Evolutionary conservation across 495 filamentous ascomycete genomes (phyloP).

Genomic region (Lentithecium fluviatile): DNA sequence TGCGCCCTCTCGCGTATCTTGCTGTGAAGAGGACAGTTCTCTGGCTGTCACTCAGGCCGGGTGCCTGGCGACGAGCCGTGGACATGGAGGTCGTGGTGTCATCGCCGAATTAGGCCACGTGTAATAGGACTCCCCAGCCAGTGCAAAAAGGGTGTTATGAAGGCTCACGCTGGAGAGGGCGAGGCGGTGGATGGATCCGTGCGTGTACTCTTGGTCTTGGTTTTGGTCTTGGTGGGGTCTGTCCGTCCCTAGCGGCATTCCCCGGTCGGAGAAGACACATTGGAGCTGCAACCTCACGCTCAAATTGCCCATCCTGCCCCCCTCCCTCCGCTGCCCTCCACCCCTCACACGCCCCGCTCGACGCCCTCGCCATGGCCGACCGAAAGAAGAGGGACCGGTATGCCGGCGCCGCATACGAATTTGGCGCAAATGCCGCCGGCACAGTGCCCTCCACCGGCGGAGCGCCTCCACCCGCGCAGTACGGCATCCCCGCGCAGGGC

Average conservation of each 20-base stretch:
- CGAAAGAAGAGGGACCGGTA: slow-evolving; percentile 84
- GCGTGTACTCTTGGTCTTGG: too few species aligned
- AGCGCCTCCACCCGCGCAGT: slow-evolving; percentile 40
- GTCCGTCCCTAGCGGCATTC: slow-evolving; percentile 9
- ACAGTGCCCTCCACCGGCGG: slow-evolving; percentile 3
- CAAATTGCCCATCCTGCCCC: slow-evolving; percentile 4
- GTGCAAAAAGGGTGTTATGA: too few species aligned
- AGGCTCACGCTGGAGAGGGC: neutral
- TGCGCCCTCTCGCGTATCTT: neutral
- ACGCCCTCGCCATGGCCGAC: slow-evolving; percentile 25
- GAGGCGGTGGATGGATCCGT: neutral
- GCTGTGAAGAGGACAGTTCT: neutral
- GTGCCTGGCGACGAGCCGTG: neutral
- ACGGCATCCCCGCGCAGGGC: slow-evolving; percentile 36
- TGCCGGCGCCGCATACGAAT: slow-evolving; percentile 90
- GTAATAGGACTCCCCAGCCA: too few species aligned
- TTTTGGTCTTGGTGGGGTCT: neutral
- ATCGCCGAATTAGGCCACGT: neutral
- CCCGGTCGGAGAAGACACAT: slow-evolving; percentile 26
- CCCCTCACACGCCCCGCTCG: neutral
- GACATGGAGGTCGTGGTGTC: neutral
- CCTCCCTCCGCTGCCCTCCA: neutral
- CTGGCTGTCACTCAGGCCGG: neutral
- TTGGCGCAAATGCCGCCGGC: slow-evolving; percentile 79
- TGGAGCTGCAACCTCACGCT: slow-evolving; percentile 14